These are phyloP conservation scores for Mycena alexandri DNA, from an alignment of 768 basidiomycete species.

Conservation along the genomic window DNA sequence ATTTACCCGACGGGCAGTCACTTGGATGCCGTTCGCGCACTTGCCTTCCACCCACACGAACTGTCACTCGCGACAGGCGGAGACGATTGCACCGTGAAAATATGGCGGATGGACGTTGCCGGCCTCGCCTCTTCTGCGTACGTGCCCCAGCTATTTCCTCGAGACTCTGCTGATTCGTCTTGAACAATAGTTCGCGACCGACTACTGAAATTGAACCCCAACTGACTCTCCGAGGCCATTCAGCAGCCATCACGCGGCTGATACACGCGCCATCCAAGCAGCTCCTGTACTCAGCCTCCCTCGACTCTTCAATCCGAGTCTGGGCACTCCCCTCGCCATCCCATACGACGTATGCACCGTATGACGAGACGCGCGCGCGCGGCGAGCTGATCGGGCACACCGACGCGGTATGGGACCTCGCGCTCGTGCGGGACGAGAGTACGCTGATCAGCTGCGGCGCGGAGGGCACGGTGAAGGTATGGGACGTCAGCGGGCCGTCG, in stretches of 20 bases:
- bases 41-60: slow-evolving; percentile 91
- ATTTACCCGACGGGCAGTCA: slow-evolving; percentile 68
- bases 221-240: slow-evolving; percentile 93
- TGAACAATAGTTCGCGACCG: slow-evolving; percentile 65
- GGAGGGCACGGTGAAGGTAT: slow-evolving; percentile 93
- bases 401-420: slow-evolving; percentile 97
- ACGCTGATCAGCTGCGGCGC: slow-evolving; percentile 91
- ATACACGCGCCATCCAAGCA: slow-evolving; percentile 82
- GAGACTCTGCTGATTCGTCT: slow-evolving; percentile 18
- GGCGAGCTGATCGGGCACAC: slow-evolving; percentile 92
- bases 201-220: slow-evolving; percentile 94
- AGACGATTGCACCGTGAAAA: slow-evolving; percentile 95
- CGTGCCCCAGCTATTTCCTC: slow-evolving; percentile 49
- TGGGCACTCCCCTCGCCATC: slow-evolving; percentile 85
- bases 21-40: slow-evolving; percentile 90
- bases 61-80: slow-evolving; percentile 92
- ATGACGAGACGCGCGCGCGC: slow-evolving; percentile 82
- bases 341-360: slow-evolving; percentile 93
- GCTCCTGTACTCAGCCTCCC: slow-evolving; percentile 89
- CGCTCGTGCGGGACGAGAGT: slow-evolving; percentile 84
- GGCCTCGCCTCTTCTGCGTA: slow-evolving; percentile 83
- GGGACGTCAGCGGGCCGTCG: slow-evolving; percentile 84
- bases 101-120: slow-evolving; percentile 91
- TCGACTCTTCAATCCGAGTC: slow-evolving; percentile 93
- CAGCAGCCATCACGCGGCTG: slow-evolving; percentile 89